These are phyloP conservation scores for Dactylellina haptotyla DNA, from an alignment of 2,329 filamentous ascomycete genomes.

Conservation along the genomic window DNA sequence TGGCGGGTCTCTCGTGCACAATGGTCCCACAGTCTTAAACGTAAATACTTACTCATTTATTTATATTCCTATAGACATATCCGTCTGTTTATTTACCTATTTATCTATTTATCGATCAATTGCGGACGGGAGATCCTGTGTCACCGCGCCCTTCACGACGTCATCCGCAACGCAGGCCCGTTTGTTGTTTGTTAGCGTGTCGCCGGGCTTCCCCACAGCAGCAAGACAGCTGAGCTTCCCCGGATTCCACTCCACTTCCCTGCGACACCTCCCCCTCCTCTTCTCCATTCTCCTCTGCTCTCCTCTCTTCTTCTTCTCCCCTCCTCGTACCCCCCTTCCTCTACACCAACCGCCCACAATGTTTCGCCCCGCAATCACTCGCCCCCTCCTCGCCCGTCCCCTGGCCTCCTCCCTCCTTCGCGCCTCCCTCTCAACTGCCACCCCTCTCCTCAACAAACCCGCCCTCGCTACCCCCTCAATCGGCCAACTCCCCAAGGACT, in stretches of 20 bases:
- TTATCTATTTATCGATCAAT: background rate
- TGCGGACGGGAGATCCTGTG: background rate
- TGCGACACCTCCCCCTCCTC: too few species aligned
- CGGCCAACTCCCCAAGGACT: conserved; percentile 80
- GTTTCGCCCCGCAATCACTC: conserved; percentile 41
- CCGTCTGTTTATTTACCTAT: background rate
- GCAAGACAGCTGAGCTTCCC: too few species aligned
- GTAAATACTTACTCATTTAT: background rate
- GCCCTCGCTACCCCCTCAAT: conserved; percentile 81
- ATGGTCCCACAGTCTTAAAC: too few species aligned
- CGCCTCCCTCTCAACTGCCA: conserved; percentile 53
- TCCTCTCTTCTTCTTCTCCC: conserved; percentile 31
- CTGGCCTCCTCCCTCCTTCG: conserved; percentile 33
- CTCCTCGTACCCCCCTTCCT: conserved; percentile 18
- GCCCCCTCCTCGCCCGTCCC: conserved; percentile 28
- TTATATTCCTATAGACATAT: background rate
- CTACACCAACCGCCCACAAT: conserved; percentile 22
- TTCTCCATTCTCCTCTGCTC: too few species aligned
- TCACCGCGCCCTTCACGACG: conserved; percentile 10
- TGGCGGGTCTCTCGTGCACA: too few species aligned
- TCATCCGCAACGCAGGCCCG: conserved; percentile 12
- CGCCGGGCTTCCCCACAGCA: conserved; percentile 19
- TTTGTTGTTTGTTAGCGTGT: too few species aligned
- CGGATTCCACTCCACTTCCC: conserved; percentile 57
- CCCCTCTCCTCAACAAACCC: conserved; percentile 58